Evolutionary conservation across 805 yeast species (phyloP).

Genomic region (Tetrapisispora nanseiensis): DNA sequence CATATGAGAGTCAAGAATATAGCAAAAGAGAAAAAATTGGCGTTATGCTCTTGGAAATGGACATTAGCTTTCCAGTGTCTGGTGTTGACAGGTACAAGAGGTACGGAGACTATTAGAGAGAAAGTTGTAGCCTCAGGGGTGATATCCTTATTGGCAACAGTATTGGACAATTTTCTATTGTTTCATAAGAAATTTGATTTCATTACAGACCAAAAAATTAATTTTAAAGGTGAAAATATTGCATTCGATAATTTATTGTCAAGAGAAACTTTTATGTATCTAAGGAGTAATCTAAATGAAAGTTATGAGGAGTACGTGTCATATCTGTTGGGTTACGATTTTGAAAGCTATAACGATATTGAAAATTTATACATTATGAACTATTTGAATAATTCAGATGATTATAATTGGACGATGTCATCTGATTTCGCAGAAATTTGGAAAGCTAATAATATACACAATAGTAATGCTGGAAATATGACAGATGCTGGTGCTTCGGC

Average conservation of each 20-base stretch:
- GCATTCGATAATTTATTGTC: constrained; percentile 12
- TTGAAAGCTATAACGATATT: constrained; percentile 6
- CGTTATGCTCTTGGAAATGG: constrained; percentile 94
- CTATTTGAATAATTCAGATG: constrained; percentile 8
- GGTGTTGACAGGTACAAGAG: constrained; percentile 85
- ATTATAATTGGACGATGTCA: constrained; percentile 9
- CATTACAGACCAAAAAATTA: constrained; percentile 8
- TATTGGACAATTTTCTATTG: constrained; percentile 72
- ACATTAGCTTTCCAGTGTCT: constrained; percentile 87
- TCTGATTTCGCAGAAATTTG: constrained; percentile 22
- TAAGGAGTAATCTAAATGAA: constrained; percentile 14
- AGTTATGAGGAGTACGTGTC: constrained; percentile 10
- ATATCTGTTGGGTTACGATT: neutral
- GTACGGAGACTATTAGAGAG: constrained; percentile 75
- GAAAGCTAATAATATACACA: constrained; percentile 5
- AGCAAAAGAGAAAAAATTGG: constrained; percentile 29
- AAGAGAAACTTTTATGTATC: constrained; percentile 9
- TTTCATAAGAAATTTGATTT: constrained; percentile 30
- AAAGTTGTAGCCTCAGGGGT: constrained; percentile 88
- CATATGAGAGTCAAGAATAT: constrained; percentile 16
- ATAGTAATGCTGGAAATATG: neutral
- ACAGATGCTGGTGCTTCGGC: neutral
- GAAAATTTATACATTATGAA: constrained; percentile 6
- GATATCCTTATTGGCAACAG: constrained; percentile 83
- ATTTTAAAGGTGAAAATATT: constrained; percentile 10